A percentile compares a stretch with the other conserved stretches of the same genome.
phyloP scores from a whole-genome alignment of 805 yeast species.

The Wickerhamomyces rabaulensis region DNA sequence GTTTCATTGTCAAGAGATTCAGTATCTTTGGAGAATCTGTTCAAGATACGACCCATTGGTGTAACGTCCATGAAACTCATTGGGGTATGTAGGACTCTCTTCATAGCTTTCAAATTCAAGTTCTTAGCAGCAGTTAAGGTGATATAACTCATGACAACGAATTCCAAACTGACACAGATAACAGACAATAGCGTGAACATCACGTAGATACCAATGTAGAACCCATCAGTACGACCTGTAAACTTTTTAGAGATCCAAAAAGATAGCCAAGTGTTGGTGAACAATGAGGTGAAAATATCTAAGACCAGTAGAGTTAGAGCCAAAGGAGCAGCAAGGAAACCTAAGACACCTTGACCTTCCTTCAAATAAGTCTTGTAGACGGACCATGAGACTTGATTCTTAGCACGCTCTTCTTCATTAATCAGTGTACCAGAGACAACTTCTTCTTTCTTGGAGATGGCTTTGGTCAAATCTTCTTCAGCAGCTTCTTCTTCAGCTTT shows the following conservation, averaged over 20 bases:
- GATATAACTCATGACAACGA: constrained; percentile 42
- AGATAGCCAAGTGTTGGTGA: constrained; percentile 75
- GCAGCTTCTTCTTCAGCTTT: constrained; percentile 20
- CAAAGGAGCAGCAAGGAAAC: constrained; percentile 24
- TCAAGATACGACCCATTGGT: constrained; percentile 82
- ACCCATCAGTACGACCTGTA: constrained; percentile 37
- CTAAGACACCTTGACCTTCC: constrained; percentile 51
- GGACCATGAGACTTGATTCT: constrained; percentile 42
- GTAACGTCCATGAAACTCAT: constrained; percentile 82
- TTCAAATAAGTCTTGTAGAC: constrained; percentile 48
- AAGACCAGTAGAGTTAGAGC: constrained; percentile 23
- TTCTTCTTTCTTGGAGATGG: constrained; percentile 18
- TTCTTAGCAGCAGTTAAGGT: constrained; percentile 49
- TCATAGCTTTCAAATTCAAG: constrained; percentile 60
- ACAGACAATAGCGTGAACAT: constrained; percentile 50
- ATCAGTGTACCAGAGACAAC: constrained; percentile 32
- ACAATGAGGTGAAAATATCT: constrained; percentile 47
- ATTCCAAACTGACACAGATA: constrained; percentile 36
- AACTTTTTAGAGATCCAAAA: constrained; percentile 70
- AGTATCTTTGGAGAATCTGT: constrained; percentile 81
- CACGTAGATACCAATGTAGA: constrained; percentile 72
- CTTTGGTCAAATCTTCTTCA: constrained; percentile 16
- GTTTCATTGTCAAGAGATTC: constrained; percentile 79
- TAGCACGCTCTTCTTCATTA: constrained; percentile 52
- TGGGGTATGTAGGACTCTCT: constrained; percentile 64